phyloP scores from a whole-genome alignment of 164 flowering plant species.

The Nelumbo lutea region DNA sequence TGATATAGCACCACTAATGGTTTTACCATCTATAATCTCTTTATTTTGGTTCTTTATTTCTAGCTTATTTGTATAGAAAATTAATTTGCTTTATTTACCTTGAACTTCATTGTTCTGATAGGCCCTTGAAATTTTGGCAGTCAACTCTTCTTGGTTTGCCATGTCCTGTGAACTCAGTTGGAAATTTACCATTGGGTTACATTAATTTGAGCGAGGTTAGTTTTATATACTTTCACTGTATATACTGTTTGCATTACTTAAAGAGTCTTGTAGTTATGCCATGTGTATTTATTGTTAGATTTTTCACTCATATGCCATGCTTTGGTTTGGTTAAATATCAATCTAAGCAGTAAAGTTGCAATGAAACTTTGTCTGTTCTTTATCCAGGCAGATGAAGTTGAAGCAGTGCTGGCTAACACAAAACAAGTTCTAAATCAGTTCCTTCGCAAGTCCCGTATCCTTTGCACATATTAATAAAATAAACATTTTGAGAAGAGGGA shows the following conservation, averaged over 20 bases:
- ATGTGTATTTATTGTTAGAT: not conserved
- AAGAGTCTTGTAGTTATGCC: not conserved
- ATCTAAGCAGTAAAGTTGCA: not conserved
- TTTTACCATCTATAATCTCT: constrained; percentile 20
- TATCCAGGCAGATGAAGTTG: constrained; percentile 76
- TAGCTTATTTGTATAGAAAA: not conserved
- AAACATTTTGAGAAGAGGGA: not conserved
- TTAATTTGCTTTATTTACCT: not conserved
- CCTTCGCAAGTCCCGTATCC: constrained; percentile 94
- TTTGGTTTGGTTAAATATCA: constrained; percentile 6
- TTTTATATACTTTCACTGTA: not conserved
- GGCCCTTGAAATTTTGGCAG: constrained; percentile 42
- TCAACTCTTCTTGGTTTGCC: constrained; percentile 90
- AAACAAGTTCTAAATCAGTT: constrained; percentile 88
- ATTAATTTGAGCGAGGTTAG: constrained; percentile 63
- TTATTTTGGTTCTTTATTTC: constrained; percentile 11
- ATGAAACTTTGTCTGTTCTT: constrained; percentile 6
- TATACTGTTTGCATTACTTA: not conserved
- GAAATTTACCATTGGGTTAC: constrained; percentile 79
- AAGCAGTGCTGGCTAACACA: constrained; percentile 84
- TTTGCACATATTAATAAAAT: constrained; percentile 9
- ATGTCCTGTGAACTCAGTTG: constrained; percentile 91
- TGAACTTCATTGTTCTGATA: constrained; percentile 16
- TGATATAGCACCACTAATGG: constrained; percentile 97
- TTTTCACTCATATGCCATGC: constrained; percentile 1